Conservation (phyloP, 495 filamentous ascomycete species). For the Beverwykella pulmonaria region DNA sequence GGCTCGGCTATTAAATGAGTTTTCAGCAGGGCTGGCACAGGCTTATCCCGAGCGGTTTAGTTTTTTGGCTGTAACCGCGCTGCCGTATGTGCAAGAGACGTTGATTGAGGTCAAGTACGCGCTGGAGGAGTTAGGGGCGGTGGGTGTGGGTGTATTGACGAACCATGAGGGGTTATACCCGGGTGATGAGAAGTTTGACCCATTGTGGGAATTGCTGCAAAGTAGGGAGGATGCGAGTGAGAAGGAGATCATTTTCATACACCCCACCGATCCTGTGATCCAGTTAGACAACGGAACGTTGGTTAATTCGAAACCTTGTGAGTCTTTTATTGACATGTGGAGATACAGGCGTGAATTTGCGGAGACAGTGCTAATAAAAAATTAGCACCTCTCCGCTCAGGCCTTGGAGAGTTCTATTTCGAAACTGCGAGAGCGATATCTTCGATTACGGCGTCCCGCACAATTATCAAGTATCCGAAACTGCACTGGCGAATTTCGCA, state of each 20-base stretch:
- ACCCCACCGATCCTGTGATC: slow-evolving; percentile 38
- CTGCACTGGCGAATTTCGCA: slow-evolving; percentile 38
- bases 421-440: slow-evolving; percentile 40
- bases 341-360: neutral
- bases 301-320: slow-evolving; percentile 35
- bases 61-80: slow-evolving; percentile 31
- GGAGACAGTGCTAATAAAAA: neutral
- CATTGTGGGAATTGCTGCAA: slow-evolving; percentile 32
- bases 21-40: slow-evolving; percentile 14
- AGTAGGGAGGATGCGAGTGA: slow-evolving; percentile 4
- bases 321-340: neutral
- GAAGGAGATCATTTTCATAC: slow-evolving; percentile 37
- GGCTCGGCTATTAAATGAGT: slow-evolving; percentile 39
- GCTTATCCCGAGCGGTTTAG: slow-evolving; percentile 33
- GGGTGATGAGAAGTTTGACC: slow-evolving; percentile 29
- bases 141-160: slow-evolving; percentile 35
- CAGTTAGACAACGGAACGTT: slow-evolving; percentile 24
- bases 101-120: slow-evolving; percentile 36
- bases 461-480: slow-evolving; percentile 35
- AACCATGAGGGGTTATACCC: slow-evolving; percentile 41
- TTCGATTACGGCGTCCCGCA: slow-evolving; percentile 34
- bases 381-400: slow-evolving; percentile 33
- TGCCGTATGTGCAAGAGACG: slow-evolving; percentile 35
- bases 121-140: slow-evolving; percentile 32
- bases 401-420: slow-evolving; percentile 41